Evolutionary conservation across 2,329 filamentous ascomycete species (phyloP), one percentile per base, ranked within the genome.

Genomic region (Hymenotorrendiella dingleyae): DNA sequence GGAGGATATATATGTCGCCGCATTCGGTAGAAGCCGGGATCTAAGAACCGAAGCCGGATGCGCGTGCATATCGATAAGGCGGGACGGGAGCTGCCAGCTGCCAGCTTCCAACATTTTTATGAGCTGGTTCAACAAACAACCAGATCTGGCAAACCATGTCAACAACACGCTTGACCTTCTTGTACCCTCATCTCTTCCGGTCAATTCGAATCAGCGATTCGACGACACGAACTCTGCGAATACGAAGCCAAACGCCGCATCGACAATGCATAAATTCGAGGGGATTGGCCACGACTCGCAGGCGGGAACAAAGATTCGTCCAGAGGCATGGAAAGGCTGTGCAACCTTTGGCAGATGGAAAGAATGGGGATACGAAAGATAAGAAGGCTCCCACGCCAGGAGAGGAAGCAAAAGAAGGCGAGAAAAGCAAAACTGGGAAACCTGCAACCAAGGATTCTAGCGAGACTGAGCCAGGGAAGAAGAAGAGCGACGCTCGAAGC

Each of bases 141-240:
- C n/a, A n/a, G n/a, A n/a, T n/a, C n/a, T n/a, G n/a, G n/a, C n/a
- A n/a, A 43, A 45, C 23, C 20, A 86, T 86, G 78, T 72, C 80
- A 49, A 70, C 74, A 19, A 67, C 70, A 47, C 72, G 82, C 56
- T 68, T 86, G 46, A 76, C 77, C 12, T 86, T 86, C 56, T 68
- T 86, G 14, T 86, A 84, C 53, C 81, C 83, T 34, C 78, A 80
- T 53, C 64, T 86, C 42, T 76, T 82, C 62, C 77, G 80, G 42
- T 68, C 72, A 12, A 61, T 72, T 50, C 69, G 72, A 49, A 53
- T 60, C 49, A 57, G 63, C 63, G 59, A 77, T 63, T 59, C 68
- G 62, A 29, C 66, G 50, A 22, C 62, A 19, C 64, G 67, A 60
- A 66, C 54, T 43, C 45, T 52, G 41, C 50, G 51, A 47, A 48